These are phyloP conservation scores for Platismatia glauca DNA, from an alignment of 495 filamentous ascomycete species.

Conservation along the genomic window DNA sequence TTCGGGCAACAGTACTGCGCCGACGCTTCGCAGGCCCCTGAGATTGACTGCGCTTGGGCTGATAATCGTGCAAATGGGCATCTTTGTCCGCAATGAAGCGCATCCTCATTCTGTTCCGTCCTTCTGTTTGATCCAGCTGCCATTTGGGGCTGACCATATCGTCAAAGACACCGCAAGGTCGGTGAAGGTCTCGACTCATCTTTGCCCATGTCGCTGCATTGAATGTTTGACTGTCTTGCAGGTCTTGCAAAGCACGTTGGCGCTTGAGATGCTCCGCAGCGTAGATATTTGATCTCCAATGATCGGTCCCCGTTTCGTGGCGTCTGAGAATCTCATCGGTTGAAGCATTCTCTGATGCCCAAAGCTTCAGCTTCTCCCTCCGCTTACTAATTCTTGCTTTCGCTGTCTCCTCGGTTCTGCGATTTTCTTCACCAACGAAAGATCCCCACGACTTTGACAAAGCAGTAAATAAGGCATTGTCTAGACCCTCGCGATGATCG, in stretches of 20 bases:
- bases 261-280: slow-evolving; percentile 85
- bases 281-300: slow-evolving; percentile 93
- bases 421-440: slow-evolving; percentile 73
- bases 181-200: slow-evolving; percentile 61
- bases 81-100: slow-evolving; percentile 70
- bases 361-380: slow-evolving; percentile 70
- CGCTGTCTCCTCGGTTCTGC: slow-evolving; percentile 60
- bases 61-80: slow-evolving; percentile 62
- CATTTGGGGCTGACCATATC: slow-evolving; percentile 59
- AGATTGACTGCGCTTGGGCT: slow-evolving; percentile 68
- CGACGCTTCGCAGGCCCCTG: slow-evolving; percentile 31
- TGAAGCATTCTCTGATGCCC: slow-evolving; percentile 57
- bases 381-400: slow-evolving; percentile 59
- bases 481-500: slow-evolving; percentile 68
- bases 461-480: slow-evolving; percentile 66
- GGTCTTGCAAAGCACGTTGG: slow-evolving; percentile 77
- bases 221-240: slow-evolving; percentile 76
- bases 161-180: slow-evolving; percentile 71
- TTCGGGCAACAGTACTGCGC: slow-evolving; percentile 11
- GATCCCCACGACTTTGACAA: slow-evolving; percentile 76
- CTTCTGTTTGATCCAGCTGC: slow-evolving; percentile 92
- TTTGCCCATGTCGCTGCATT: slow-evolving; percentile 62
- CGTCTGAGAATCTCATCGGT: slow-evolving; percentile 62
- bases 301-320: slow-evolving; percentile 73
- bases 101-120: slow-evolving; percentile 87